Evolutionary conservation across 345 rosid genomes (phyloP).

Genomic region (Rubroshorea leprosula): DNA sequence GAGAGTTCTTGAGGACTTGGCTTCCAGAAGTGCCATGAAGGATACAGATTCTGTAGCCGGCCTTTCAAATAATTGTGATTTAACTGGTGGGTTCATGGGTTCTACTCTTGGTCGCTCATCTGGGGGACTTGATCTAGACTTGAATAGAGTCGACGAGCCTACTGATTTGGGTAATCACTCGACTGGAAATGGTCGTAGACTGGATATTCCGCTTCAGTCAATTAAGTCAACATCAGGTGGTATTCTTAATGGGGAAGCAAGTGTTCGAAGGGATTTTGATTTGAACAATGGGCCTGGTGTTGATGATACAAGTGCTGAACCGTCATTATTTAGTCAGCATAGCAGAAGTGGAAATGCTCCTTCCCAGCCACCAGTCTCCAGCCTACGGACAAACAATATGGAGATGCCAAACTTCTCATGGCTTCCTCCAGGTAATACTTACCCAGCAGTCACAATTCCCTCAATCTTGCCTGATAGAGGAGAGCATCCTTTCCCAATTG

Average conservation of each 20-base stretch:
- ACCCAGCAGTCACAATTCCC: constrained; percentile 53
- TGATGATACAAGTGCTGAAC: constrained; percentile 52
- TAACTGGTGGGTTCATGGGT: constrained; percentile 23
- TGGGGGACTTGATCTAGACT: constrained; percentile 81
- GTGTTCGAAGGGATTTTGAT: constrained; percentile 61
- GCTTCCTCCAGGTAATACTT: constrained; percentile 54
- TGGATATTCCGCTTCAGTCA: constrained; percentile 34
- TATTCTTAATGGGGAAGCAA: constrained; percentile 30
- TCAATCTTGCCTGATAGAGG: constrained; percentile 59
- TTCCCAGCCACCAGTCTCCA: constrained; percentile 48
- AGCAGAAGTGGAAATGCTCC: constrained; percentile 35
- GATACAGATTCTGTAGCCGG: constrained; percentile 27
- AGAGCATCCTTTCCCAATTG: constrained; percentile 55
- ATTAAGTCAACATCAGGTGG: constrained; percentile 29
- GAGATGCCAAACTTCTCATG: constrained; percentile 59
- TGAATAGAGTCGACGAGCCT: constrained; percentile 66
- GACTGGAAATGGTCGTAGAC: constrained; percentile 30
- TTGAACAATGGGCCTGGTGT: constrained; percentile 74
- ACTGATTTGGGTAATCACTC: constrained; percentile 36
- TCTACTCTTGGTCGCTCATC: constrained; percentile 32
- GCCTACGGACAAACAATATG: constrained; percentile 38
- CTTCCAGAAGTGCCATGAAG: constrained; percentile 34
- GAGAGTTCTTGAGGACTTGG: constrained; percentile 66
- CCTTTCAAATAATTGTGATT: constrained; percentile 25
- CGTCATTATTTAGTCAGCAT: constrained; percentile 39